Evolutionary conservation across 2,329 filamentous ascomycete species (phyloP), one percentile per base, ranked within the genome.

Genomic region (Ophiostoma australiae): DNA sequence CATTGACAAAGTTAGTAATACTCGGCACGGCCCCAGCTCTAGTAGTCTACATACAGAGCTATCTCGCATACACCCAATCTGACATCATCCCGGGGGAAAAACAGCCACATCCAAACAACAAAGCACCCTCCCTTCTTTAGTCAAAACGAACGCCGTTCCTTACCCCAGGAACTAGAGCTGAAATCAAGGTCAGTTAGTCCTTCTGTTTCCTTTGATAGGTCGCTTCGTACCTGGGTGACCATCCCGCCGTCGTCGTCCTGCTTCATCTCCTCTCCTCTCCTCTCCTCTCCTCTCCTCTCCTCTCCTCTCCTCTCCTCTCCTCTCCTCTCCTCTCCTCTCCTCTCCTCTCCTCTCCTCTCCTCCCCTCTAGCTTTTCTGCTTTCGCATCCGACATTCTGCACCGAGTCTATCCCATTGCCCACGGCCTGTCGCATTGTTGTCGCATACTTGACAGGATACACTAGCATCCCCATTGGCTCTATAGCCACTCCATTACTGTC

Each of bases 61-160:
- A 65, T 37, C 61, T 35, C 61, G 27, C 61, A 65, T 37, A 20
- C 17, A 35, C 61, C 23, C 27, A 63, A 66, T 39, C 35, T 66
- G 66, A 48, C 66, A 67, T 66, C 63, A 66, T 63, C 58, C 27
- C 63, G 31, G 44, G 41, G 44, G 8, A 48, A 23, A 41, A 39
- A 27, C 20, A 68, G n/a, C 66, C 11, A 48, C 35, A 20, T 27
- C n/a, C 66, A 48, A 23, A 17, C 66, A 33, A 33, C 66, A 27
- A 68, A 13, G 17, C 35, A 44, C 37, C 37, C 17, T 48, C 44
- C n/a, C n/a, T 23, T 41, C 37, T 39, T 13, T 8, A 48, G 39
- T 13, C 5, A 23, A 58, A n/a, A 11, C 23, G 35, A 35, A 10
- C 35, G 37, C n/a, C 63, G 35, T 13, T 37, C 33, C 35, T 66